Percentiles rank a stretch among this genome's conserved stretches.
Evolutionary conservation across 768 basidiomycete genomes (phyloP).

Genomic region (Xanthoconium stramineum): DNA sequence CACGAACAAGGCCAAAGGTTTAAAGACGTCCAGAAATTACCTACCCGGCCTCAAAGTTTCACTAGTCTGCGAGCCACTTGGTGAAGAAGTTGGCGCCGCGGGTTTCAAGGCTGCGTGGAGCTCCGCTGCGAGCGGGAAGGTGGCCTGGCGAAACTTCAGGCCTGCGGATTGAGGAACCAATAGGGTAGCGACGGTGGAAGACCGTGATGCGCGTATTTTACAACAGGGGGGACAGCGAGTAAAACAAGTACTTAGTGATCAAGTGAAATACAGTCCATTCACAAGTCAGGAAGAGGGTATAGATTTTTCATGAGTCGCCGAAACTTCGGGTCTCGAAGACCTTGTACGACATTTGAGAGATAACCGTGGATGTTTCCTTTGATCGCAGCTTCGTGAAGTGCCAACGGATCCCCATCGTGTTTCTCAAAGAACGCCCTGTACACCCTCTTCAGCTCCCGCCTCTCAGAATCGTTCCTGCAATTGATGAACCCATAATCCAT

Average conservation of each 20-base stretch:
- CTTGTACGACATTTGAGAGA: background rate
- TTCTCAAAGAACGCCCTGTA: background rate
- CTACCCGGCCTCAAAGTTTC: slow-evolving; percentile 92
- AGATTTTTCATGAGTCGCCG: background rate
- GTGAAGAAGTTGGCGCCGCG: slow-evolving; percentile 60
- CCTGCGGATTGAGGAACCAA: too few relatives aligned
- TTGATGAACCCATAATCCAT: slow-evolving; percentile 4
- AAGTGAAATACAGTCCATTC: background rate
- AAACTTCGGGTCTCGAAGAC: background rate
- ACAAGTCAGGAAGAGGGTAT: background rate
- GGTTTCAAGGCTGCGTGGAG: slow-evolving; percentile 76
- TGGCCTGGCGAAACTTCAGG: background rate
- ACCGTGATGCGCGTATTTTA: too few relatives aligned
- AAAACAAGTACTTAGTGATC: too few relatives aligned
- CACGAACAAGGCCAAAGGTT: too few relatives aligned
- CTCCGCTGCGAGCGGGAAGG: slow-evolving; percentile 61
- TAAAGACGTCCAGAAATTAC: slow-evolving; percentile 30
- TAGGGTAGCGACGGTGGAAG: too few relatives aligned
- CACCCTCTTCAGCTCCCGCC: background rate
- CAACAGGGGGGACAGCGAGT: too few relatives aligned
- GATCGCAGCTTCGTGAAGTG: background rate
- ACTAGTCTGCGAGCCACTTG: slow-evolving; percentile 95
- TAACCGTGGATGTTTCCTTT: background rate
- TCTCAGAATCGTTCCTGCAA: background rate
- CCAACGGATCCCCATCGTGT: background rate